Base-by-base conservation (phyloP, 192 early-diverging fungal genomes). In the Mortierella claussenii region DNA sequence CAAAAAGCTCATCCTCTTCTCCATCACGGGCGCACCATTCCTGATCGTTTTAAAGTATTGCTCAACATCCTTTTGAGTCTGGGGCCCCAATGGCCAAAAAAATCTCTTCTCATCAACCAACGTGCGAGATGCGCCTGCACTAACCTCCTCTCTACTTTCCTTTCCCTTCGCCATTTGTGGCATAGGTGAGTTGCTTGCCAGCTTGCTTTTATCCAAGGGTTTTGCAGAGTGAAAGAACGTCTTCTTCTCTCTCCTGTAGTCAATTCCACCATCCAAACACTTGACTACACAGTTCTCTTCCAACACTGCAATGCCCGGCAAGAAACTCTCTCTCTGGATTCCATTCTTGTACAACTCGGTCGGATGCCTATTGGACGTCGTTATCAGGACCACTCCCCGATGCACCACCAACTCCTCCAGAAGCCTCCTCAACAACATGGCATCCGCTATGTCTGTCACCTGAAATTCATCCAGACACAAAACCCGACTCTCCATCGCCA, bases 391-490 rank as follows among this genome's bases (percentile, higher is more conserved):
- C 1, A 98, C 92, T 32, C 95, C 95, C 23, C 81, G 60, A 33
- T 89, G 69, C 5, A 85, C 78, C 58, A 97, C 95, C 30, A 99
- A 80, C 71, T 95, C 93, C 1, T 86, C 84, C 60, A 96, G 88
- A 27, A 97, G 80, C 6, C 89, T 87, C 43, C 95, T 83, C 48
- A 97, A 64, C 32, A 97, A 89, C 97, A 97, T 97, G 57, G 97
- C 97, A 74, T 99, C 97, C 4, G 93, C 94, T 62, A 99, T 98
- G 73, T 99, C 95, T 2, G 97, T 99, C 8, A 99, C 97, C 68
- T 96, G 94, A 52, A 99, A 92, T 75, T 99, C 97, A 64, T 98
- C 97, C 82, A 98, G 94, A 71, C 97, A 99, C 7, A 98, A 80
- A 2, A 99, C 87, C 74, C 91, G 89, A 7, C 94, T 90, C 26